Conservation (phyloP, 345 rosid genomes). For the Brassica cretica region DNA sequence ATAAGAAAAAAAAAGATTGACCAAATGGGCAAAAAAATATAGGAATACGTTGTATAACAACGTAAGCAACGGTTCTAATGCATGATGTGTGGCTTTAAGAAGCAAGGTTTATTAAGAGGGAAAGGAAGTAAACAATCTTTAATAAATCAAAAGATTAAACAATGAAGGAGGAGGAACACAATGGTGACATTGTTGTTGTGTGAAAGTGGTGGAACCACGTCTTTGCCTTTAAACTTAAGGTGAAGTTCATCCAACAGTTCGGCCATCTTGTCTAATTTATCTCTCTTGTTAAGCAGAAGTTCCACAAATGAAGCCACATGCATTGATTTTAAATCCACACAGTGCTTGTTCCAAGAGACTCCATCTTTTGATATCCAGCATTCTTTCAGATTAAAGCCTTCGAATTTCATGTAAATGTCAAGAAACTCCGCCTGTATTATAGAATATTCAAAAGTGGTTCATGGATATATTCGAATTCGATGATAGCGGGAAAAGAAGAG, state of each 20-base stretch:
- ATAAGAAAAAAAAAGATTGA: too few relatives aligned
- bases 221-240: background rate
- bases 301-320: background rate
- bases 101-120: too few relatives aligned
- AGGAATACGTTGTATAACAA: too few relatives aligned
- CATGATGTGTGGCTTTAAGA: too few relatives aligned
- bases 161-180: too few relatives aligned
- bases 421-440: background rate
- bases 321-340: background rate
- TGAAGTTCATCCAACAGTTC: background rate
- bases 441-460: background rate
- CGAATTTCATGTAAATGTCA: background rate
- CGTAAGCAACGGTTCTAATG: too few relatives aligned
- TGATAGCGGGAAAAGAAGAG: background rate
- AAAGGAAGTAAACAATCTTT: too few relatives aligned
- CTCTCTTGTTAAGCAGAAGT: background rate
- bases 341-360: background rate
- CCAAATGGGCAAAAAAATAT: too few relatives aligned
- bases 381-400: background rate
- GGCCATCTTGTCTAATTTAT: constrained; percentile 3
- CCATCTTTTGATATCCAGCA: constrained; percentile 14
- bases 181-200: too few relatives aligned
- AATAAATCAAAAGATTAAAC: too few relatives aligned
- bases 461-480: background rate
- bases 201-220: background rate